phyloP scores from a whole-genome alignment of 495 filamentous ascomycete species.

The Astrothelium subdiscretum region DNA sequence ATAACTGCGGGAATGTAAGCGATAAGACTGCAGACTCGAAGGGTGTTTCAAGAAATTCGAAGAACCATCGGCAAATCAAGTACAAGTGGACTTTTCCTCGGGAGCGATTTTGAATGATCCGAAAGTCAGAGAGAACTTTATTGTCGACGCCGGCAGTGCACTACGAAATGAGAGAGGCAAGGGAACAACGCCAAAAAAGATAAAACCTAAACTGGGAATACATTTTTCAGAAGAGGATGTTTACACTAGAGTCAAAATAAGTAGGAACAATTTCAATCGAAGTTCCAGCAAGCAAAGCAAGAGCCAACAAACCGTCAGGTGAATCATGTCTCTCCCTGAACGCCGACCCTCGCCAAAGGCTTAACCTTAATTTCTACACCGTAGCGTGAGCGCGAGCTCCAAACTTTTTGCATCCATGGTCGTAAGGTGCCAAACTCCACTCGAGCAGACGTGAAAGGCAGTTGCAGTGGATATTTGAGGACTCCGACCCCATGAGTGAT shows the following conservation, averaged over 20 bases:
- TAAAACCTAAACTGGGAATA: too few species aligned
- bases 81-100: too few species aligned
- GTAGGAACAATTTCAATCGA: background rate
- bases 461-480: background rate
- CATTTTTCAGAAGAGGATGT: too few species aligned
- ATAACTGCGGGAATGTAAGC: too few species aligned
- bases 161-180: background rate
- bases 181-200: background rate
- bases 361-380: background rate
- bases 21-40: too few species aligned
- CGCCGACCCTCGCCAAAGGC: background rate
- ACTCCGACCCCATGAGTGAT: background rate
- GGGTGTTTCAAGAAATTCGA: too few species aligned
- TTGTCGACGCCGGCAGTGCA: background rate
- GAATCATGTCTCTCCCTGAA: background rate
- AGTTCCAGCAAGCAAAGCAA: background rate
- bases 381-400: background rate
- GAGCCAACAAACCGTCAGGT: background rate
- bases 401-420: background rate
- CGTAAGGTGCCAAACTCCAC: background rate
- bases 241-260: background rate
- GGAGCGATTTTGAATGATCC: too few species aligned
- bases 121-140: too few species aligned
- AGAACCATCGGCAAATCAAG: too few species aligned
- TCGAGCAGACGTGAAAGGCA: background rate